Conservation (phyloP, 1,284 basidiomycete species). For the Ustilago shanxiensis region DNA sequence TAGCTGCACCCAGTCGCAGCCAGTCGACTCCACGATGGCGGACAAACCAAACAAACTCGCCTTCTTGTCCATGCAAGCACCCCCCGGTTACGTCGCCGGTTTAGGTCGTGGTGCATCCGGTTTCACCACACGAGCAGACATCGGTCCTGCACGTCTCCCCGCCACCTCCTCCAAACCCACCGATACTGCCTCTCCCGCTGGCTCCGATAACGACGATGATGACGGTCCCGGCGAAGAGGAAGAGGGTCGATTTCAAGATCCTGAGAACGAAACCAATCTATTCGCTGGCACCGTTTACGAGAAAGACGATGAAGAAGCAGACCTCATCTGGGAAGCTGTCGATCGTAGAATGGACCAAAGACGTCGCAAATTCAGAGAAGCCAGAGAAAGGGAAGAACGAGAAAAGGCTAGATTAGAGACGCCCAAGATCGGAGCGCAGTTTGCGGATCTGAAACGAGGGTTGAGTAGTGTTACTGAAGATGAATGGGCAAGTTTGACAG, state of each 20-base stretch:
- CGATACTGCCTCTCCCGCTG: slow-evolving; percentile 13
- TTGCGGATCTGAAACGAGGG: slow-evolving; percentile 93
- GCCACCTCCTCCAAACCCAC: slow-evolving; percentile 69
- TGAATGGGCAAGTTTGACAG: slow-evolving; percentile 94
- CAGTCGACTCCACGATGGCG: slow-evolving; percentile 34
- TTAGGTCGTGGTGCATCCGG: slow-evolving; percentile 80
- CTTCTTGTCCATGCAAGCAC: slow-evolving; percentile 65
- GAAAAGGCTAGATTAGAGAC: slow-evolving; percentile 81
- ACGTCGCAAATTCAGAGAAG: slow-evolving; percentile 83
- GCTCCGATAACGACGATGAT: slow-evolving; percentile 15
- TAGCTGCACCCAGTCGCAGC: background rate
- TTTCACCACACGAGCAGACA: slow-evolving; percentile 98
- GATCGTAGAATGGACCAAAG: slow-evolving; percentile 91
- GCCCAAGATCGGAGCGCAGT: slow-evolving; percentile 92
- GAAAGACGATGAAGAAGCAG: slow-evolving; percentile 96
- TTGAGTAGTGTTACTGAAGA: slow-evolving; percentile 85
- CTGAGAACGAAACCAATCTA: slow-evolving; percentile 95
- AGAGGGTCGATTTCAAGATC: slow-evolving; percentile 91
- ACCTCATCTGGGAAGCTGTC: slow-evolving; percentile 90
- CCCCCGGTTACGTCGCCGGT: slow-evolving; percentile 68
- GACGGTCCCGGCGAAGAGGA: slow-evolving; percentile 75
- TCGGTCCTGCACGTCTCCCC: slow-evolving; percentile 93
- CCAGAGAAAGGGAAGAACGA: slow-evolving; percentile 80
- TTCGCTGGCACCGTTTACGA: slow-evolving; percentile 97
- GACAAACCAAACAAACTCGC: slow-evolving; percentile 63